Evolutionary conservation across 1,284 basidiomycete genomes (phyloP), one percentile per base, ranked within the genome.

Genomic region (Tremellales sp.): DNA sequence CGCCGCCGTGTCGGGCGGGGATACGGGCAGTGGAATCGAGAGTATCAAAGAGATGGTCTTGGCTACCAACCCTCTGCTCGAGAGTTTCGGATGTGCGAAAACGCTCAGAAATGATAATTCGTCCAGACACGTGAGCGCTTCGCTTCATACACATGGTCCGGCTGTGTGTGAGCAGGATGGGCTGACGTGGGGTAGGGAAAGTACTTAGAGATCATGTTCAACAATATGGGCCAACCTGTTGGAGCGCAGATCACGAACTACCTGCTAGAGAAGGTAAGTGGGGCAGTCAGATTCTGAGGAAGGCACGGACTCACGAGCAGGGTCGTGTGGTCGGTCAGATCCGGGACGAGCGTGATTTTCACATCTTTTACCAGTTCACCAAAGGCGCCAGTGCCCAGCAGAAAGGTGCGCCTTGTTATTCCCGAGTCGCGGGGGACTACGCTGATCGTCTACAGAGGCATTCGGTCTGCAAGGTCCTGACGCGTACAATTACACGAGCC

Each of bases 31-130:
- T 11, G 69, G 72, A 2, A 97, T 98, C 57, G 89, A 94, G 70
- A 86, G 92, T 71, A 93, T 98, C 74, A 97, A 98, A 78, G 93
- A 98, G 68, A 99, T 99, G 96, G 96, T 98, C n/a, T 79, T 99
- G 37, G 96, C 96, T 8, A 99, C 96, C 15, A 98, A 99, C 72
- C 96, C 96, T 21, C 75, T 99, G 36, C 78, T 99, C 56, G 96
- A 99, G 76, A 94, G 89, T 75, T 99, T 99, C 61, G 96, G 96
- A 22, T 98, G 96, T 75, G 96, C 96, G 23, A 99, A 98, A 79
- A 99, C 96, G 15, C 80, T 99, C 54, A 82, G 96, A 49, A 99
- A 99, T 73, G 97, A 99, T 76, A 99, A 99, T 73, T 94, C 90
- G 6, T 93, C 89, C 82, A 85, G 96, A 59, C 96, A 98, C 81